Conservation (phyloP, 2,329 filamentous ascomycete species). For the Didymosphaeria variabile region DNA sequence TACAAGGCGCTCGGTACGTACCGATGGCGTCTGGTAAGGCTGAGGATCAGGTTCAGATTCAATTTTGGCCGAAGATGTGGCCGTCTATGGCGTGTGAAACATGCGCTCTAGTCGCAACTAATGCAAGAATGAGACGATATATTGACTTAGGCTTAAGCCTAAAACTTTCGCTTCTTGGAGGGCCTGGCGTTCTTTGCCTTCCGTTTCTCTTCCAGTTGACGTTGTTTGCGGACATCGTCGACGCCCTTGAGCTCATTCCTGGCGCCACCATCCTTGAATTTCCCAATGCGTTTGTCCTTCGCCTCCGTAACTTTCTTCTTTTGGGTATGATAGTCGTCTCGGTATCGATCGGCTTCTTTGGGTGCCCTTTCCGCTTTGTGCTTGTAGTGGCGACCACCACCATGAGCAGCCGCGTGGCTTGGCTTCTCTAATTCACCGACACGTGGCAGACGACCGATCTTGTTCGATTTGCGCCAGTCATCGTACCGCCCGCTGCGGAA, state of each 20-base stretch:
- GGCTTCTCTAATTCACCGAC: constrained; percentile 80
- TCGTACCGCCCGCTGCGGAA: constrained; percentile 96
- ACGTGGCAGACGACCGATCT: constrained; percentile 77
- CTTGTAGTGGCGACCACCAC: constrained; percentile 70
- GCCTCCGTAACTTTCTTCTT: constrained; percentile 91
- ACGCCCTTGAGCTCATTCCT: constrained; percentile 83
- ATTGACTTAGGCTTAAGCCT: constrained; percentile 29
- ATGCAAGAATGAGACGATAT: constrained; percentile 12
- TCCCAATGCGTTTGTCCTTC: constrained; percentile 81
- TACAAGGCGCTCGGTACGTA: constrained; percentile 9
- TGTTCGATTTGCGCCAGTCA: constrained; percentile 87
- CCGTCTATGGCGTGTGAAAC: not conserved
- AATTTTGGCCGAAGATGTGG: not conserved
- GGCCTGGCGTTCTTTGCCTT: constrained; percentile 90
- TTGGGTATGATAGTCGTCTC: constrained; percentile 88
- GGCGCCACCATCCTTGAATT: constrained; percentile 74
- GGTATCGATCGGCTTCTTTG: constrained; percentile 90
- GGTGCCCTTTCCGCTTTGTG: constrained; percentile 89
- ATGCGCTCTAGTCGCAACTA: not conserved
- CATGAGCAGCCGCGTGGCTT: constrained; percentile 36
- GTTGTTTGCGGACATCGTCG: constrained; percentile 84
- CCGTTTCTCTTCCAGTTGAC: constrained; percentile 78
- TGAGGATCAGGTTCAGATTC: constrained; percentile 4
- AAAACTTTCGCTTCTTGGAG: constrained; percentile 65
- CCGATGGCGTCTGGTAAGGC: constrained; percentile 12